Conservation (phyloP, 73 alveolate genomes). For the Durusdinium trenchii region DNA sequence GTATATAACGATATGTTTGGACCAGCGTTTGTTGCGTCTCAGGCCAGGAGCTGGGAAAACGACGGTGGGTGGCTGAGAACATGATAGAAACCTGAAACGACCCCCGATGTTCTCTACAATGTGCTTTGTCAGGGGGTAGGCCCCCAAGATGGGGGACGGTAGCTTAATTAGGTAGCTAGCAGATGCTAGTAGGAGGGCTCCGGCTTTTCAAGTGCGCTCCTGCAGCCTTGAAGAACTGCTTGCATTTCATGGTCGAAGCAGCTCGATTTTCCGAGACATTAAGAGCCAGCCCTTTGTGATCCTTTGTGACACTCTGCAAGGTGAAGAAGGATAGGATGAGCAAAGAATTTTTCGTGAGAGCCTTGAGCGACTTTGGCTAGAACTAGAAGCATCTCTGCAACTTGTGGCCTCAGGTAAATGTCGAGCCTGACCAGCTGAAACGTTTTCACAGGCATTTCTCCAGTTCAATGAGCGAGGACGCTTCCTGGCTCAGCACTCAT, state of each 20-base stretch:
- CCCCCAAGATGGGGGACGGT: no score
- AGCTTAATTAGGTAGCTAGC: no score
- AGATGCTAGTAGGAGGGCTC: no score
- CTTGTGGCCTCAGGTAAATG: neutral
- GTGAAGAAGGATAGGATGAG: constrained; percentile 28
- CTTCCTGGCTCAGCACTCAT: no score
- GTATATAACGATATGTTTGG: neutral
- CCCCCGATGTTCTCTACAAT: no score
- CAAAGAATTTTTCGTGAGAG: neutral
- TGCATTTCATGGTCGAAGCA: no score
- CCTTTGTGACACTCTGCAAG: neutral
- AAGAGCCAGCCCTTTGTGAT: neutral
- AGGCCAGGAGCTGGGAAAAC: constrained; percentile 51
- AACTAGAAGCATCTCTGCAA: neutral
- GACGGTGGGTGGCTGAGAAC: neutral
- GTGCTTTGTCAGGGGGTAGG: no score
- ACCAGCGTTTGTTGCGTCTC: neutral
- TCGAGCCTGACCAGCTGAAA: constrained; percentile 49
- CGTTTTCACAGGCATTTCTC: constrained; percentile 6
- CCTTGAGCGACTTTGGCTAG: neutral
- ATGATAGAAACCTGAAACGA: no score
- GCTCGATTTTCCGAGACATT: no score
- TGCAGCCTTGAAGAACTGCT: no score
- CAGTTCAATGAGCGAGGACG: constrained; percentile 15
- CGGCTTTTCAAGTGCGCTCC: no score